A percentile compares a stretch with the other conserved stretches of the same genome.
These are phyloP conservation scores for Stachybotrys chartarum DNA, from an alignment of 2,329 filamentous ascomycete species.

Conservation along the genomic window DNA sequence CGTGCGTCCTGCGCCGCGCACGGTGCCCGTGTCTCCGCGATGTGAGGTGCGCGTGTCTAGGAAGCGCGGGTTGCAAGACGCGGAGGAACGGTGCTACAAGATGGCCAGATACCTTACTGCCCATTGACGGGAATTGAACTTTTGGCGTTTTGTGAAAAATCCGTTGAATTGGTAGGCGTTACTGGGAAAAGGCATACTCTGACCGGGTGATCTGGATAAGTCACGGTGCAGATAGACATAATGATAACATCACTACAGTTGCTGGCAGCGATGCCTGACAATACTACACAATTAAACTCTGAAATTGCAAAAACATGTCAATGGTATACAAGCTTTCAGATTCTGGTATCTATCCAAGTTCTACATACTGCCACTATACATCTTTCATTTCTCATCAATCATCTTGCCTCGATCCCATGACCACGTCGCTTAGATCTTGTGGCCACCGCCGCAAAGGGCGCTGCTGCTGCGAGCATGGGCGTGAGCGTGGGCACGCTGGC, in stretches of 20 bases:
- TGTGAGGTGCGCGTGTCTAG: neutral
- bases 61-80: neutral
- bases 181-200: no score
- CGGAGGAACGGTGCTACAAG: neutral
- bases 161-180: neutral
- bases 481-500: slow-evolving; percentile 9
- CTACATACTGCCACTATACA: neutral
- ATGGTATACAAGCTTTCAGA: no score
- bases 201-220: no score
- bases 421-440: neutral
- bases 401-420: neutral
- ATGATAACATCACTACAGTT: neutral
- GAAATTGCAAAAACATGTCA: no score
- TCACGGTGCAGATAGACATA: neutral
- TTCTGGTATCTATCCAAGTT: no score
- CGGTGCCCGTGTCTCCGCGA: neutral
- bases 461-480: neutral
- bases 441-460: neutral
- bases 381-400: neutral
- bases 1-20: neutral
- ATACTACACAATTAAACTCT: neutral
- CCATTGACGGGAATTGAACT: neutral
- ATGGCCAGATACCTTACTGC: neutral
- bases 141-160: neutral
- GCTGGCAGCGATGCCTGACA: neutral